phyloP scores from a whole-genome alignment of 345 rosid species.

The Gynandropsis gynandra region DNA sequence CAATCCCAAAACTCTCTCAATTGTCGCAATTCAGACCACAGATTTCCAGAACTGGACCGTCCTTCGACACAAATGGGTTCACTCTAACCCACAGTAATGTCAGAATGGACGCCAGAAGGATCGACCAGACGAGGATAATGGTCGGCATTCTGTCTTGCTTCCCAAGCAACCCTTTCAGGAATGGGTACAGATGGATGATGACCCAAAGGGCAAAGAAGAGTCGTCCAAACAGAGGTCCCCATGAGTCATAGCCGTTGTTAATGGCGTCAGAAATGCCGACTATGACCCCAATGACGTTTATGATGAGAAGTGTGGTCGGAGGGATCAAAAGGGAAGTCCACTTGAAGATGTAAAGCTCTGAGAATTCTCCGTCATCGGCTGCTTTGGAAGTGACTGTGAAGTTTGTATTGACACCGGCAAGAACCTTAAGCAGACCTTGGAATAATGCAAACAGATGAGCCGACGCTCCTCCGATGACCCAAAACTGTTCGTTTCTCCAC shows the following conservation, averaged over 20 bases:
- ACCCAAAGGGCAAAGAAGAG: slow-evolving; percentile 70
- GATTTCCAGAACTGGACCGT: slow-evolving; percentile 46
- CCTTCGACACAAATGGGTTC: slow-evolving; percentile 49
- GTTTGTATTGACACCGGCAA: slow-evolving; percentile 53
- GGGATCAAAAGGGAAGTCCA: slow-evolving; percentile 63
- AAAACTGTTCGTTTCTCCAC: slow-evolving; percentile 81
- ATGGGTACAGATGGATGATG: slow-evolving; percentile 59
- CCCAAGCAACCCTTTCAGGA: slow-evolving; percentile 55
- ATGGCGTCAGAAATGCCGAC: slow-evolving; percentile 54
- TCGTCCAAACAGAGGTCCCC: slow-evolving; percentile 66
- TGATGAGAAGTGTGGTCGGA: slow-evolving; percentile 50
- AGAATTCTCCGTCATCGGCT: slow-evolving; percentile 47
- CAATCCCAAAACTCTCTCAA: no score
- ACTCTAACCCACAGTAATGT: slow-evolving; percentile 60
- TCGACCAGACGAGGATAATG: slow-evolving; percentile 64
- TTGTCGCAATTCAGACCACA: slow-evolving; percentile 66
- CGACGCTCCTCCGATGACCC: slow-evolving; percentile 69
- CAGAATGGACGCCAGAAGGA: slow-evolving; percentile 59
- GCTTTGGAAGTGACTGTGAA: slow-evolving; percentile 62
- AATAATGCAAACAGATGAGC: slow-evolving; percentile 59
- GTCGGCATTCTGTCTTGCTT: slow-evolving; percentile 55
- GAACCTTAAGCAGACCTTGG: slow-evolving; percentile 55
- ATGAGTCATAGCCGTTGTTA: slow-evolving; percentile 56
- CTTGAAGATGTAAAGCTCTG: slow-evolving; percentile 45
- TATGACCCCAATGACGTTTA: slow-evolving; percentile 54